A percentile compares a stretch with the other conserved stretches of the same genome.
These are phyloP conservation scores for Chrysoporthe austroafricana DNA, from an alignment of 2,329 filamentous ascomycete genomes.

Conservation along the genomic window DNA sequence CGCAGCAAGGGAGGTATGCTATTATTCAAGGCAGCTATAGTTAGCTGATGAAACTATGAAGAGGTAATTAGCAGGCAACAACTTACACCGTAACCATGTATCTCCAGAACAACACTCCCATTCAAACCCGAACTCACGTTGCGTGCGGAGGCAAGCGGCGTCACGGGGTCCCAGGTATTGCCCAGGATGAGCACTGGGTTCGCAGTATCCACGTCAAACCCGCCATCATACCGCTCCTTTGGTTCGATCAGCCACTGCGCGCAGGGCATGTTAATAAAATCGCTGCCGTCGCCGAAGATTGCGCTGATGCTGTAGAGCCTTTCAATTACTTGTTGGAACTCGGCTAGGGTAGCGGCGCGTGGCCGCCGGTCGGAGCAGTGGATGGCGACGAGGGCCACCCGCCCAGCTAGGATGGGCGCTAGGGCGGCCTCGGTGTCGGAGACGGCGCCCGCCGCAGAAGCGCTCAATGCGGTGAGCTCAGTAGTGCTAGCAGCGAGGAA, in stretches of 20 bases:
- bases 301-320: background rate
- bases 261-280: background rate
- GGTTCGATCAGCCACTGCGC: slow-evolving; percentile 8
- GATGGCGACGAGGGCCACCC: background rate
- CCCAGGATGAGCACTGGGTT: slow-evolving; percentile 5
- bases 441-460: background rate
- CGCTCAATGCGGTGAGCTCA: background rate
- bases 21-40: background rate
- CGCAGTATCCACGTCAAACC: background rate
- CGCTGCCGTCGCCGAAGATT: background rate
- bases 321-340: background rate
- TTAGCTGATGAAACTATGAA: background rate
- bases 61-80: background rate
- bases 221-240: slow-evolving; percentile 4
- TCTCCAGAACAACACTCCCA: slow-evolving; percentile 5
- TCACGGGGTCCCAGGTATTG: background rate
- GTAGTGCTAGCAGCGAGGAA: background rate
- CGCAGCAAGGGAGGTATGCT: background rate
- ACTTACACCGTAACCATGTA: slow-evolving; percentile 7
- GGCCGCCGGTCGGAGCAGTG: slow-evolving; percentile 5
- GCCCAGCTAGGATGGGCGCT: background rate
- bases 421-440: background rate
- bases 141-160: background rate
- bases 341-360: slow-evolving; percentile 1
- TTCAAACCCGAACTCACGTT: slow-evolving; percentile 6